These are phyloP conservation scores for Paraglomus brasilianum DNA, from an alignment of 192 early-diverging fungal genomes.

Conservation along the genomic window DNA sequence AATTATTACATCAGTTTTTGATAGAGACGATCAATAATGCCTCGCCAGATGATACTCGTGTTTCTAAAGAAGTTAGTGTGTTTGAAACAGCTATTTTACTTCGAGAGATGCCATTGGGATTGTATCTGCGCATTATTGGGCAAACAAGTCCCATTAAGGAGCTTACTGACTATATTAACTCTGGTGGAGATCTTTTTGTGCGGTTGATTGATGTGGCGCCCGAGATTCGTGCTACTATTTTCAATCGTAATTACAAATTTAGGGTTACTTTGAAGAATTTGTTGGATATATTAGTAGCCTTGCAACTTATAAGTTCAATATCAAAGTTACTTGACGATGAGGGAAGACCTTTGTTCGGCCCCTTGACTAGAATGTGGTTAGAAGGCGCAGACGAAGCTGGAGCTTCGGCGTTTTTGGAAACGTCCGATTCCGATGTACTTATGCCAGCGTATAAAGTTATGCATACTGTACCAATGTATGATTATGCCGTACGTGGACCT, in stretches of 20 bases:
- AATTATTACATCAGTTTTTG: conserved; percentile 42
- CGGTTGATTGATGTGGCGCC: conserved; percentile 19
- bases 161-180: conserved; percentile 29
- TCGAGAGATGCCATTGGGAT: conserved; percentile 33
- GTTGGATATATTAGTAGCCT: conserved; percentile 32
- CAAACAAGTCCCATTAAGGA: conserved; percentile 23
- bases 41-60: not conserved
- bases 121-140: conserved; percentile 42
- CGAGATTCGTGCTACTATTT: conserved; percentile 9
- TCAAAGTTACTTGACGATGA: not conserved
- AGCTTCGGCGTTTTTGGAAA: not conserved
- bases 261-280: conserved; percentile 27
- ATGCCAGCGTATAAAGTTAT: conserved; percentile 29
- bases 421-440: not conserved
- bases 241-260: conserved; percentile 31
- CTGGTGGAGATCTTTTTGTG: conserved; percentile 14
- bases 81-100: conserved; percentile 35
- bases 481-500: conserved; percentile 28
- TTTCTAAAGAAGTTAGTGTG: conserved; percentile 14
- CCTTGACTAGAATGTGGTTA: not conserved
- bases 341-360: conserved; percentile 16
- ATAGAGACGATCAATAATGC: conserved; percentile 32
- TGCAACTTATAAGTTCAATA: conserved; percentile 28
- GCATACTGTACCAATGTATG: conserved; percentile 25
- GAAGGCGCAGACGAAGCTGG: not conserved